Percentiles rank a stretch among this genome's conserved stretches.
These are phyloP conservation scores for Eimeria mitis DNA, from an alignment of 169 alveolate species.

Conservation along the genomic window DNA sequence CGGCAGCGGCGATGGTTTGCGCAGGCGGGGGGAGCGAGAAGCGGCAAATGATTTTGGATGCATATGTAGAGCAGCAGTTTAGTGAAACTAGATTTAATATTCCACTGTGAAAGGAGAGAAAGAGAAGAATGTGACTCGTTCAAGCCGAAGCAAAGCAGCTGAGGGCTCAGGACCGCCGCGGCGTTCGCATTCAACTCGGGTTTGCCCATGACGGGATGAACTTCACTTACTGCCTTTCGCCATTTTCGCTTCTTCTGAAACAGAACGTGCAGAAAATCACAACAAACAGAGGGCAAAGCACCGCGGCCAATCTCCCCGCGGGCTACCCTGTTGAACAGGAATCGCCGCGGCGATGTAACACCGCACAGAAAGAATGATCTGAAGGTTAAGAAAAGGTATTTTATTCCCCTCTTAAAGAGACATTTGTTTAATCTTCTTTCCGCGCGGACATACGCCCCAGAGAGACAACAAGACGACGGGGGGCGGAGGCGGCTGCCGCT, in stretches of 20 bases:
- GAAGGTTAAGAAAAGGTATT: background rate
- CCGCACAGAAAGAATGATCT: slow-evolving; percentile 16
- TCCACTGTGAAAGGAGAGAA: background rate
- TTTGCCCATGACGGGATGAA: background rate
- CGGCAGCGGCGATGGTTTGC: slow-evolving; percentile 39
- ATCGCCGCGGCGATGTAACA: slow-evolving; percentile 24
- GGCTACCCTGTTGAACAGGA: slow-evolving; percentile 33
- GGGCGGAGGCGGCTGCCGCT: slow-evolving; percentile 72
- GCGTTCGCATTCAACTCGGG: background rate
- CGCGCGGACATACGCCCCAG: background rate
- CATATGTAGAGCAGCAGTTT: background rate
- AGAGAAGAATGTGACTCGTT: background rate
- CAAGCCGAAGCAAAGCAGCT: background rate
- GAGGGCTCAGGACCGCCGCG: background rate
- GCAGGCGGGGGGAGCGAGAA: background rate
- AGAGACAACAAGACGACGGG: slow-evolving; percentile 58
- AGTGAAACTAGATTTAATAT: background rate
- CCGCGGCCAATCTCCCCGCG: slow-evolving; percentile 61
- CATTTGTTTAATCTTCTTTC: background rate
- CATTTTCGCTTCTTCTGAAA: slow-evolving; percentile 19
- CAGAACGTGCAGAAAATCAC: background rate
- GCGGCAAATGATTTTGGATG: background rate
- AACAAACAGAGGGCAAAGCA: background rate
- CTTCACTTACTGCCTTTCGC: slow-evolving; percentile 51
- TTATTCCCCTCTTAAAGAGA: slow-evolving; percentile 15